These are phyloP conservation scores for Penicillium longicatenatum DNA, from an alignment of 495 filamentous ascomycete genomes.

Conservation along the genomic window DNA sequence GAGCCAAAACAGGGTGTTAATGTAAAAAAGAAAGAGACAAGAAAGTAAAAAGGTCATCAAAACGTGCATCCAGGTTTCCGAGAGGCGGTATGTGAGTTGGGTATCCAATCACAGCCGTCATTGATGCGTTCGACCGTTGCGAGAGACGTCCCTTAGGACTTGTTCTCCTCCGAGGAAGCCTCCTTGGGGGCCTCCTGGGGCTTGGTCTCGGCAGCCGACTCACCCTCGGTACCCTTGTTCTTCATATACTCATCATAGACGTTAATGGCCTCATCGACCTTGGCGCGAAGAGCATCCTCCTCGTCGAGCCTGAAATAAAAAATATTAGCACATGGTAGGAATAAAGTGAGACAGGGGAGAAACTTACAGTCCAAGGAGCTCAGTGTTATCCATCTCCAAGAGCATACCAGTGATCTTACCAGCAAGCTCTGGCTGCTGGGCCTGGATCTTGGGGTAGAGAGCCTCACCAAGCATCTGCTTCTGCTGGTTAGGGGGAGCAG, in stretches of 20 bases:
- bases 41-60: constrained; percentile 46
- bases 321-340: constrained; percentile 17
- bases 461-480: constrained; percentile 98
- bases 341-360: background rate
- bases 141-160: constrained; percentile 43
- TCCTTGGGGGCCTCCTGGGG: constrained; percentile 49
- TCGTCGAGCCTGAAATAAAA: constrained; percentile 74
- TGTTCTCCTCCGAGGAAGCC: constrained; percentile 47
- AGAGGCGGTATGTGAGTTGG: constrained; percentile 27
- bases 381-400: constrained; percentile 95
- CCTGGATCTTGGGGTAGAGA: constrained; percentile 96
- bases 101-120: constrained; percentile 12
- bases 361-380: constrained; percentile 94
- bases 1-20: constrained; percentile 19
- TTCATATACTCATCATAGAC: constrained; percentile 99
- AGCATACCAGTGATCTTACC: constrained; percentile 99
- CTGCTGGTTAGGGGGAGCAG: constrained; percentile 69
- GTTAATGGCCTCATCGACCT: constrained; percentile 94
- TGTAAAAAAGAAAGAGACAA: constrained; percentile 30
- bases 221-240: constrained; percentile 55
- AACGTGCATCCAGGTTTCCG: constrained; percentile 43
- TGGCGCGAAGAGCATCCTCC: constrained; percentile 82
- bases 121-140: constrained; percentile 18
- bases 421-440: constrained; percentile 88
- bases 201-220: constrained; percentile 41